Conservation (phyloP, 1,284 basidiomycete species). For the Lentinula novae-zelandiae region DNA sequence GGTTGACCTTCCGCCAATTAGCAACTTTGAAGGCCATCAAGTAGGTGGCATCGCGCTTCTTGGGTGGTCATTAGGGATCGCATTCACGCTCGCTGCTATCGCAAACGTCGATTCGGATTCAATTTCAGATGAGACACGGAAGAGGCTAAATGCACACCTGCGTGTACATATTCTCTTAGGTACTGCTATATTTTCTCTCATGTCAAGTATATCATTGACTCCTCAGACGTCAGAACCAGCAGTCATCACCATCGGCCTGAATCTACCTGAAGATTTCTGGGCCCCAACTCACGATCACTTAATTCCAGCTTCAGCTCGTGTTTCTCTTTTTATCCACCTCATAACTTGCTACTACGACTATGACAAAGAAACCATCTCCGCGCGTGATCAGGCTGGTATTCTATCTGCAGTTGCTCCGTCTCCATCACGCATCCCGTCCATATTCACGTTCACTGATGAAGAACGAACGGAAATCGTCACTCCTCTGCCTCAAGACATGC, state of each 20-base stretch:
- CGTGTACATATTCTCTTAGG: constrained; percentile 3
- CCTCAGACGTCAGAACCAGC: neutral
- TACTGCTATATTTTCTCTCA: neutral
- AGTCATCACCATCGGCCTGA: neutral
- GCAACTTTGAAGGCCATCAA: neutral
- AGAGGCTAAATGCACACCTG: neutral
- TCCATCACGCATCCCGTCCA: neutral
- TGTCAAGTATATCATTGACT: neutral
- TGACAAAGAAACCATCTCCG: neutral
- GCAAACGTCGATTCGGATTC: constrained; percentile 1
- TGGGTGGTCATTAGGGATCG: constrained; percentile 11
- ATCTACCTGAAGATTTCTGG: neutral
- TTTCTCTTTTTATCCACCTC: neutral
- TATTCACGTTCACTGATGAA: neutral
- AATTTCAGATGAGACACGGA: neutral
- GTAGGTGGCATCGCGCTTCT: constrained; percentile 9
- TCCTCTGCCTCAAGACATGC: neutral
- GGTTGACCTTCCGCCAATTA: constrained; percentile 6
- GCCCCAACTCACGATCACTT: neutral
- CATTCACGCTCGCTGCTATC: constrained; percentile 6
- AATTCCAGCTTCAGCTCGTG: neutral
- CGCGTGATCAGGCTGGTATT: neutral
- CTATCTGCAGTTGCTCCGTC: neutral
- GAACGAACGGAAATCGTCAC: neutral
- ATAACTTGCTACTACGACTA: constrained; percentile 5